Conservation (phyloP, 2,329 filamentous ascomycete species). For the Ramichloridium luteum region DNA sequence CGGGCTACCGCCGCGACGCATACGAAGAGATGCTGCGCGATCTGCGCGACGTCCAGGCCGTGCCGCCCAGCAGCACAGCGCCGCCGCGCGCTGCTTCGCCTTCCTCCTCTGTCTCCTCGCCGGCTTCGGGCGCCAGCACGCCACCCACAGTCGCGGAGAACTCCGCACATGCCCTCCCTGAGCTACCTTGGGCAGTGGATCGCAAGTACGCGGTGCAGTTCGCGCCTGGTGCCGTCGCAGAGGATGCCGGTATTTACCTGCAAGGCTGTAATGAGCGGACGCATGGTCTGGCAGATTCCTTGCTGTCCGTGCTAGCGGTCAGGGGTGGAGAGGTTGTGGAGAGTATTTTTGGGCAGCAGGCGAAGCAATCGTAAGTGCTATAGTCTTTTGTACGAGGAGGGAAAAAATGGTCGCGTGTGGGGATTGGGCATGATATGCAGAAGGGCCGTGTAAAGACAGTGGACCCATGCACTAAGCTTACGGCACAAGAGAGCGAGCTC, state of each 20-base stretch:
- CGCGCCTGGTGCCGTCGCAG: conserved; percentile 52
- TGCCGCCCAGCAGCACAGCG: conserved; percentile 29
- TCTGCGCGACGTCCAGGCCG: conserved; percentile 49
- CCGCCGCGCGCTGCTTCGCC: too few relatives aligned
- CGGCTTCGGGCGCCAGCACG: too few relatives aligned
- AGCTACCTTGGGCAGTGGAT: conserved; percentile 58
- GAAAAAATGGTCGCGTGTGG: too few relatives aligned
- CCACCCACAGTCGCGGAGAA: too few relatives aligned
- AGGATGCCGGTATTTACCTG: conserved; percentile 71
- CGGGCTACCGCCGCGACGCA: conserved; percentile 67
- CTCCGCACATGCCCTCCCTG: too few relatives aligned
- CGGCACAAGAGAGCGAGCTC: too few relatives aligned
- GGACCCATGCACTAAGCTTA: too few relatives aligned
- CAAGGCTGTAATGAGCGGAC: conserved; percentile 90
- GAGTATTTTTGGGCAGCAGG: conserved; percentile 28
- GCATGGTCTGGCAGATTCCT: conserved; percentile 55
- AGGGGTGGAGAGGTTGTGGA: conserved; percentile 28
- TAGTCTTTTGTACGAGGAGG: too few relatives aligned
- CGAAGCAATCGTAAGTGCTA: too few relatives aligned
- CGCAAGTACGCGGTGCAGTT: conserved; percentile 73
- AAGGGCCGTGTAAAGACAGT: too few relatives aligned
- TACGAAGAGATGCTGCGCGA: conserved; percentile 65
- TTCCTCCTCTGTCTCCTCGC: too few relatives aligned
- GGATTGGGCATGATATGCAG: too few relatives aligned
- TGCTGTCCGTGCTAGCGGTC: conserved; percentile 26